Percentiles rank a stretch among this genome's conserved stretches.
These are phyloP conservation scores for Rosellinia necatrix DNA, from an alignment of 2,329 filamentous ascomycete genomes.

Conservation along the genomic window DNA sequence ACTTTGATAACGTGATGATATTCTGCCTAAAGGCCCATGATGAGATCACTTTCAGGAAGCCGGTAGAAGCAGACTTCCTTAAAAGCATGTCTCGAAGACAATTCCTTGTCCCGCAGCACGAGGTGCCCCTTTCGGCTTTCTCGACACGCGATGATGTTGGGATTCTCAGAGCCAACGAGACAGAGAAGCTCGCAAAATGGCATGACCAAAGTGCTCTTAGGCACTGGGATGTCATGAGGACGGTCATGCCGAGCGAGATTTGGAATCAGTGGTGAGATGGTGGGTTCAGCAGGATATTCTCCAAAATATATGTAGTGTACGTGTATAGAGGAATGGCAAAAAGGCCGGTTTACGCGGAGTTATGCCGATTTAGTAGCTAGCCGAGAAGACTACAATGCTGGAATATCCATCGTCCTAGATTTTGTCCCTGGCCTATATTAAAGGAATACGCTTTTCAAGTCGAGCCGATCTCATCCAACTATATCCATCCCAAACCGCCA, in stretches of 20 bases:
- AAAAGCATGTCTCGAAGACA: conserved; percentile 70
- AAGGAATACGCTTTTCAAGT: no score
- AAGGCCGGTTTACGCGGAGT: not conserved
- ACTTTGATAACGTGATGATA: conserved; percentile 96
- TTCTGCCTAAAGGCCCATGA: conserved; percentile 75
- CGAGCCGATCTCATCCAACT: no score
- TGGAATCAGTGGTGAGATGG: conserved; percentile 82
- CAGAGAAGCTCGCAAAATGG: conserved; percentile 68
- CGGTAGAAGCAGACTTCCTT: conserved; percentile 69
- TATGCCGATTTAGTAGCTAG: not conserved
- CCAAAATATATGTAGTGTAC: not conserved
- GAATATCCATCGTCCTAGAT: not conserved
- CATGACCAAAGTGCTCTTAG: conserved; percentile 77
- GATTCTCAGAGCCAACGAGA: conserved; percentile 66
- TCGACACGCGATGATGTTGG: conserved; percentile 51
- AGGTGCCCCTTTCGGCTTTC: conserved; percentile 63
- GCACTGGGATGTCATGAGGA: conserved; percentile 93
- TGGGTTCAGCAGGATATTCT: not conserved
- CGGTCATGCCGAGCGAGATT: conserved; percentile 73
- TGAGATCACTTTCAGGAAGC: conserved; percentile 69
- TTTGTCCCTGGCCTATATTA: not conserved
- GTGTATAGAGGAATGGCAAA: not conserved
- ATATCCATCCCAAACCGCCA: no score
- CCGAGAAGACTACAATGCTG: not conserved
- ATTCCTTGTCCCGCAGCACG: conserved; percentile 73